Evolutionary conservation across 2,329 filamentous ascomycete genomes (phyloP).

Genomic region (Alternaria panax): DNA sequence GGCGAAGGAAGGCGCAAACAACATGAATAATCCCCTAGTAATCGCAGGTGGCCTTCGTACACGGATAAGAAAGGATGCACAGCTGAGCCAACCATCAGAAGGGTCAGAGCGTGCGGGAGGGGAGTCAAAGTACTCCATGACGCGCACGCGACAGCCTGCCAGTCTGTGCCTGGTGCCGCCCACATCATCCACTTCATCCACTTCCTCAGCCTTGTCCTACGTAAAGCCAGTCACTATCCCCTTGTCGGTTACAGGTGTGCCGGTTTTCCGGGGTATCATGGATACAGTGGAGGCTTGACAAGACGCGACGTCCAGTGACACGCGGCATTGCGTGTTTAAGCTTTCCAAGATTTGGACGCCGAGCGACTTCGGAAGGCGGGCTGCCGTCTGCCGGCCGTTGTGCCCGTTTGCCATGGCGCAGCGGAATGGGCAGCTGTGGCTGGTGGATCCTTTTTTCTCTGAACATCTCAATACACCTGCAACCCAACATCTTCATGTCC

Average conservation of each 20-base stretch:
- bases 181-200: slow-evolving; percentile 1
- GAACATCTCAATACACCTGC: not conserved
- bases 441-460: not conserved
- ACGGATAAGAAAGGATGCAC: not conserved
- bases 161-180: slow-evolving; percentile 3
- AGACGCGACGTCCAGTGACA: slow-evolving; percentile 20
- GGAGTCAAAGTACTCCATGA: slow-evolving; percentile 7
- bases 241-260: slow-evolving; percentile 2
- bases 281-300: slow-evolving; percentile 7
- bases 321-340: slow-evolving; percentile 25
- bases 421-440: not conserved
- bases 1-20: slow-evolving; percentile 5
- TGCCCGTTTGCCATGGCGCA: not conserved
- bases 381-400: not conserved
- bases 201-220: not conserved
- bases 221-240: not conserved
- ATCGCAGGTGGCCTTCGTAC: not conserved
- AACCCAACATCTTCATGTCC: not conserved
- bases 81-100: not conserved
- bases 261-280: not conserved
- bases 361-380: not conserved
- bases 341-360: slow-evolving; percentile 9
- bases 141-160: slow-evolving; percentile 8
- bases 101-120: not conserved
- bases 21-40: not conserved